Base-by-base conservation (phyloP, 1,139 yeast genomes). In the Casaregolazyma suthepensis region DNA sequence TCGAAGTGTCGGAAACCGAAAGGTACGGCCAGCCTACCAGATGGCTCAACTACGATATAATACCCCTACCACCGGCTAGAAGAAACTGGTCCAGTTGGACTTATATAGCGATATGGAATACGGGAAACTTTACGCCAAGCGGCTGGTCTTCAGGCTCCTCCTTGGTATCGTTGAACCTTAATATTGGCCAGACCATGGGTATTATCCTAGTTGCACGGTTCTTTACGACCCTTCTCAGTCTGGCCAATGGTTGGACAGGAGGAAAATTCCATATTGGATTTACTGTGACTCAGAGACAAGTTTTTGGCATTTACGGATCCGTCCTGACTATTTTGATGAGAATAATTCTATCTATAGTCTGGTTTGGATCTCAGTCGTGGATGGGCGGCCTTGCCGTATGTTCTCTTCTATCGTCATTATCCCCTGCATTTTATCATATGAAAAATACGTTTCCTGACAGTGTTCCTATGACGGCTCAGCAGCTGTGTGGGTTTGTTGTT, bases 331-430 rank as follows among this genome's bases (percentile, higher is more conserved):
- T 67, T n/a, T 31, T 57, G 4, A 57, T 61, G 9, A 56, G 71
- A 46, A 60, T 62, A 38, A 56, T 67, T 43, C 56, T 67, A 43
- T 62, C 66, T 31, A 57, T 65, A 43, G 68, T 66, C 3, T 67
- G 69, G 66, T 67, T 59, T 54, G 67, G 66, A n/a, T 59, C 66
- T 9, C 70, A 67, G 51, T 60, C 64, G 15, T 67, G 61, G 59
- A 52, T 63, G 7, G 71, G 70, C n/a, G 69, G 68, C 5, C 59
- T 63, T 23, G 65, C 69, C 51, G 52, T 69, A 13, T 61, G 66
- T 10, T 61, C 59, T 40, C 59, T 67, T 15, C 54, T 67, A 23
- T 54, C 66, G 13, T 56, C 68, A 6, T 62, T 63, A 57, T 59
- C 65, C 37, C 59, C 63, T 18, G 59, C 60, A 45, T 69, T 60